Percentiles rank a stretch among this genome's conserved stretches.
Conservation (phyloP, 2,329 filamentous ascomycete species). For the Colletotrichum spinosum region DNA sequence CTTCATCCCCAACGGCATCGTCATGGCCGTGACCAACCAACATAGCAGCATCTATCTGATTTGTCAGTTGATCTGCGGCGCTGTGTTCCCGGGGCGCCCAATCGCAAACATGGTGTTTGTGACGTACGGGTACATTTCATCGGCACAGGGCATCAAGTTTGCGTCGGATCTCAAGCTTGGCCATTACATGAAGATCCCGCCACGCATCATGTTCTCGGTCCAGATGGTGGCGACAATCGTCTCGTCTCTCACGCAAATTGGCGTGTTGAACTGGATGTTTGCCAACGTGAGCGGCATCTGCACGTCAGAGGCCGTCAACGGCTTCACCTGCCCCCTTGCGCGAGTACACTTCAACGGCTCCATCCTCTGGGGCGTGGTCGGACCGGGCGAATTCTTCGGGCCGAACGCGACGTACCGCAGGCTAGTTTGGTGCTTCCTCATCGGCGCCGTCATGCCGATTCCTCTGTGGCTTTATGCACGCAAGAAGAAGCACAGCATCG, state of each 20-base stretch:
- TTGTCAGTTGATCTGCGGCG: constrained; percentile 86
- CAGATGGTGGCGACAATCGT: constrained; percentile 82
- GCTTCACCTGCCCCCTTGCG: constrained; percentile 88
- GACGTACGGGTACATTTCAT: constrained; percentile 91
- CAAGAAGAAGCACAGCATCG: constrained; percentile 68
- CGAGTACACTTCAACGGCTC: constrained; percentile 91
- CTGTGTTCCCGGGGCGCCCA: constrained; percentile 84
- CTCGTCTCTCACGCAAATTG: constrained; percentile 84
- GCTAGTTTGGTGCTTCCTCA: constrained; percentile 83
- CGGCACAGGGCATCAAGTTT: constrained; percentile 90
- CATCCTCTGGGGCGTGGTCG: constrained; percentile 90
- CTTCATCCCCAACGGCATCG: constrained; percentile 91
- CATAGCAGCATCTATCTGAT: constrained; percentile 89
- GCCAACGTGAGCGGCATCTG: constrained; percentile 80
- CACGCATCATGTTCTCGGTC: constrained; percentile 81
- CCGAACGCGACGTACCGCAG: constrained; percentile 78
- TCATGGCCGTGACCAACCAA: constrained; percentile 93
- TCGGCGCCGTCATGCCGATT: constrained; percentile 81
- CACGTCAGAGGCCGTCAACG: constrained; percentile 82
- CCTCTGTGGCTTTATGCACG: constrained; percentile 78
- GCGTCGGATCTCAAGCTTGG: constrained; percentile 88
- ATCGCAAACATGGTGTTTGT: constrained; percentile 96
- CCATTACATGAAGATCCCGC: constrained; percentile 89
- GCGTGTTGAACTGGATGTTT: constrained; percentile 93
- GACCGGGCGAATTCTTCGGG: constrained; percentile 85